Conservation (phyloP, 805 yeast species). For the Metschnikowia lochheadii region DNA sequence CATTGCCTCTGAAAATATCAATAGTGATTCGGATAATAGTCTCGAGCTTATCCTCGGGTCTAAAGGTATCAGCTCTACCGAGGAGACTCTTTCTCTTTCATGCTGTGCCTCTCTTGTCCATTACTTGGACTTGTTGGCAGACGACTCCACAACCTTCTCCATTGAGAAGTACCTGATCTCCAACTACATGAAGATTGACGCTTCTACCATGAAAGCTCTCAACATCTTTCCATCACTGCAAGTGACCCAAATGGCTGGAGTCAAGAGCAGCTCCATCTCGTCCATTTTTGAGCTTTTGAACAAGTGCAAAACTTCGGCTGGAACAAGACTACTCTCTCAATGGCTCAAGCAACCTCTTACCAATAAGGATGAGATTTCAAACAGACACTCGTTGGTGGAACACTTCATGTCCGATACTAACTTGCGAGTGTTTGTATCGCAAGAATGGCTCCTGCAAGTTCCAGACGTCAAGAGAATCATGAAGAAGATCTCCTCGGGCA, state of each 20-base stretch:
- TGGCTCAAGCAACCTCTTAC: slow-evolving; percentile 97
- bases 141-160: slow-evolving; percentile 51
- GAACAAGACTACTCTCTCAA: slow-evolving; percentile 79
- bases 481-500: slow-evolving; percentile 51
- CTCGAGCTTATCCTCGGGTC: slow-evolving; percentile 48
- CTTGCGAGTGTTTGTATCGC: slow-evolving; percentile 60
- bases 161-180: slow-evolving; percentile 65
- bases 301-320: slow-evolving; percentile 86
- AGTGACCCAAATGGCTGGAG: slow-evolving; percentile 12
- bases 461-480: slow-evolving; percentile 81
- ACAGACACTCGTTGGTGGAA: slow-evolving; percentile 75
- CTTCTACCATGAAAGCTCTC: slow-evolving; percentile 83
- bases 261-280: slow-evolving; percentile 24
- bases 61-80: slow-evolving; percentile 46
- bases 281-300: slow-evolving; percentile 82
- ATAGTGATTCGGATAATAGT: slow-evolving; percentile 25
- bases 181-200: slow-evolving; percentile 86
- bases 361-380: slow-evolving; percentile 50
- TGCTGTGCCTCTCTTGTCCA: slow-evolving; percentile 65
- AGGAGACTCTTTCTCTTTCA: slow-evolving; percentile 48
- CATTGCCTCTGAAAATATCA: slow-evolving; percentile 35
- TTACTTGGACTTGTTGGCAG: slow-evolving; percentile 65
- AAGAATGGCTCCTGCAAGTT: slow-evolving; percentile 61
- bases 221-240: slow-evolving; percentile 65
- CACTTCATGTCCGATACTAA: slow-evolving; percentile 66